These are phyloP conservation scores for Mikania micrantha DNA, from an alignment of 129 eudicot genomes.

Conservation along the genomic window DNA sequence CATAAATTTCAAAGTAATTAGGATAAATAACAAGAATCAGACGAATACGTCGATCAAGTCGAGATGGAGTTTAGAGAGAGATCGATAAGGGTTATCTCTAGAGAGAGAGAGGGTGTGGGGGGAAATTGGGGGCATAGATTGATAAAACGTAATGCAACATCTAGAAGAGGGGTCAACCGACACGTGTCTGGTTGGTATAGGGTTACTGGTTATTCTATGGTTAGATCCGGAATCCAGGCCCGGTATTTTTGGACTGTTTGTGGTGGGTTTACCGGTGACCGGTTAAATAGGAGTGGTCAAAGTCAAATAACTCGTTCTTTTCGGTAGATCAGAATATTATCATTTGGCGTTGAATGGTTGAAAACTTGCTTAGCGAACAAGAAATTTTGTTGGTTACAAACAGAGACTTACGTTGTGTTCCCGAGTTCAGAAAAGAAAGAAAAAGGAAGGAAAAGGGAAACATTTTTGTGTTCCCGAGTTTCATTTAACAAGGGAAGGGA, in stretches of 20 bases:
- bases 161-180: conserved; percentile 19
- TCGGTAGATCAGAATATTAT: background rate
- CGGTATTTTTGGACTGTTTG: conserved; percentile 12
- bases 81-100: conserved; percentile 11
- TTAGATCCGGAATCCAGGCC: background rate
- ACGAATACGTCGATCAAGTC: conserved; percentile 36
- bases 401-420: background rate
- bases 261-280: conserved; percentile 36
- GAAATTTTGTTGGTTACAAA: conserved; percentile 4
- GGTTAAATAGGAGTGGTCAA: conserved; percentile 24
- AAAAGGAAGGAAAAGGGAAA: too few species aligned
- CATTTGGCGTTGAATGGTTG: background rate
- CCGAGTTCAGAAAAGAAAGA: too few species aligned
- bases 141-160: conserved; percentile 10
- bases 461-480: too few species aligned
- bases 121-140: conserved; percentile 10
- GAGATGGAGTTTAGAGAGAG: conserved; percentile 10
- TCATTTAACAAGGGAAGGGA: too few species aligned
- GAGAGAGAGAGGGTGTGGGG: conserved; percentile 25
- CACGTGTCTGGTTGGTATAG: conserved; percentile 28
- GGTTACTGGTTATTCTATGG: conserved; percentile 13
- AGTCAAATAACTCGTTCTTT: conserved; percentile 7
- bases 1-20: conserved; percentile 5
- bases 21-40: conserved; percentile 3
- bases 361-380: conserved; percentile 25